Evolutionary conservation across 2,329 filamentous ascomycete species (phyloP), one percentile per base, ranked within the genome.

Genomic region (Onygenales sp.): DNA sequence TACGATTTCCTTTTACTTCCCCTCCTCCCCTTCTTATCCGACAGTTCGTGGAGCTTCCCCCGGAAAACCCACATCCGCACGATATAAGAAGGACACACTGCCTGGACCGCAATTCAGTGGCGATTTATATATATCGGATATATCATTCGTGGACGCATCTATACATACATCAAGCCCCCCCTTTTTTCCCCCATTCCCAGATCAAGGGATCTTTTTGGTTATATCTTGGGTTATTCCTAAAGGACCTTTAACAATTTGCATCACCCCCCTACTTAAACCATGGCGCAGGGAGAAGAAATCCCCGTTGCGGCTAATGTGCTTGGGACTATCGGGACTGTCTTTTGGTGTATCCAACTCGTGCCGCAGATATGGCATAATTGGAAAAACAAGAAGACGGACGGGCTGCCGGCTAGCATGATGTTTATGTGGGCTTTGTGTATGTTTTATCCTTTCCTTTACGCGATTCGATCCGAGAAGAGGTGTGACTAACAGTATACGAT

Each of bases 351-450:
- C 52, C 62, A 74, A 57, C 55, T 72, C 41, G 58, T 71, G 13
- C 65, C 66, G 10, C 71, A 74, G 59, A 83, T 85, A 69, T 83
- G 78, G 78, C 75, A 79, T 55, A 85, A 83, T 63, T 84, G 79
- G 75, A 72, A 74, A 17, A 75, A 70, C 10, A 84, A 85, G 62
- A 76, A 74, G 55, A 84, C 81, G 0, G 80, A 84, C 41, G 82
- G 82, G 2, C 67, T 85, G 2, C 82, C 82, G 0, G 74, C 73
- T 0, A 60, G 67, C 17, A 85, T 85, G 81, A 78, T 84, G 72
- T 78, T 84, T 57, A 65, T 84, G 1, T 85, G 82, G 81, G 80
- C 78, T n/a, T 62, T 75, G 35, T 81, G 80, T 69, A 59, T 47
- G 66, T 63, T 14, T 50, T 2, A 4, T 13, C 13, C 39, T 10